Evolutionary conservation across 2,329 filamentous ascomycete genomes (phyloP).

Genomic region (Botrytis paeoniae): DNA sequence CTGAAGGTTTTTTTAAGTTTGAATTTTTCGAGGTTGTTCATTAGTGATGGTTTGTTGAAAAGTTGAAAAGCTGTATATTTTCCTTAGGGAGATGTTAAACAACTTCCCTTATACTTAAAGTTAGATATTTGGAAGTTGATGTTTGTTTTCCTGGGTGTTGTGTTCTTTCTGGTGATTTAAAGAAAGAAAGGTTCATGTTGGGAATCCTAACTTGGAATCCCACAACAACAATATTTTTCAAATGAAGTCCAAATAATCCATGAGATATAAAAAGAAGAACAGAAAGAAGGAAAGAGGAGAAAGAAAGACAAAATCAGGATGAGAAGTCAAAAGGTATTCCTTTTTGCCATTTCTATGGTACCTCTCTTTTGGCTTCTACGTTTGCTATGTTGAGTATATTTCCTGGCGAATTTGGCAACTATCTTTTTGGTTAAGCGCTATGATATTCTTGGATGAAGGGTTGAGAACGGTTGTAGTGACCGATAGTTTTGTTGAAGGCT

Average conservation of each 20-base stretch:
- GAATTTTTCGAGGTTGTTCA: no score
- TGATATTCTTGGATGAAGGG: fast-evolving
- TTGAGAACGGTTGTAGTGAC: background rate
- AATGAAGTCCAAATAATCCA: no score
- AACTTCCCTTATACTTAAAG: background rate
- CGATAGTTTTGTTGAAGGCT: no score
- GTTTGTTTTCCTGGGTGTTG: background rate
- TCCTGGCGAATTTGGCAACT: background rate
- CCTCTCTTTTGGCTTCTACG: background rate
- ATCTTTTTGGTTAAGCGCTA: background rate
- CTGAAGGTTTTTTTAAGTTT: no score
- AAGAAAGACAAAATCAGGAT: no score
- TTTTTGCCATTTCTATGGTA: background rate
- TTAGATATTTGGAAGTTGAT: background rate
- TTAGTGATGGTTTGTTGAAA: no score
- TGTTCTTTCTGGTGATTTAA: background rate
- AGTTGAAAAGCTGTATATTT: background rate
- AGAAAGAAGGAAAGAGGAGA: no score
- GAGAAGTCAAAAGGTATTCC: background rate
- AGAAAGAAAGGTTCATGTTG: background rate
- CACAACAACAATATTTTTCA: fast-evolving
- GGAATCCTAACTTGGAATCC: background rate
- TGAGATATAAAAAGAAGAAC: background rate
- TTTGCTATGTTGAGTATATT: background rate
- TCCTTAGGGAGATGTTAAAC: fast-evolving